phyloP scores from a whole-genome alignment of 1,284 basidiomycete species.

The Rhodotorula sp. region DNA sequence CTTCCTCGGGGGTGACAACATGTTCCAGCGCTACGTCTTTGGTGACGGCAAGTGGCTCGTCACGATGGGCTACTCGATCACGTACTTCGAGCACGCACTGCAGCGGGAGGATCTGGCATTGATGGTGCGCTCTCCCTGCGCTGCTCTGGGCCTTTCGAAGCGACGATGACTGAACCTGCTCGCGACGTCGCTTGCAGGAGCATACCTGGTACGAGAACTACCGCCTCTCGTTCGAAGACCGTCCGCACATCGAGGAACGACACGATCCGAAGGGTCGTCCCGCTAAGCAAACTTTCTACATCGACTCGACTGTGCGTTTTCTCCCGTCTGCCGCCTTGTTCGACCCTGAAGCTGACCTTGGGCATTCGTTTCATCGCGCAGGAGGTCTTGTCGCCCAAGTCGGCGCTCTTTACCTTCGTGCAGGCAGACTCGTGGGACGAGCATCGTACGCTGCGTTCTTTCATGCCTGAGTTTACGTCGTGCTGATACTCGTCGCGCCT shows the following conservation, averaged over 20 bases:
- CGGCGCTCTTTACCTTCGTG: constrained; percentile 33
- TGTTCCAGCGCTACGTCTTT: constrained; percentile 44
- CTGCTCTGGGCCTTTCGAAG: neutral
- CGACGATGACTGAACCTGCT: neutral
- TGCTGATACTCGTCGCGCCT: too few relatives aligned
- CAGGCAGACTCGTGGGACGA: constrained; percentile 41
- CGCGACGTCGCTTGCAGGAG: constrained; percentile 16
- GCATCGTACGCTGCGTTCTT: constrained; percentile 7
- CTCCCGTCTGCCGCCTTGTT: neutral
- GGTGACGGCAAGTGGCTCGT: constrained; percentile 43
- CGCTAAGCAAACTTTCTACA: constrained; percentile 42
- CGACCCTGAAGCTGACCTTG: neutral
- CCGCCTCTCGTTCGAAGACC: constrained; percentile 26
- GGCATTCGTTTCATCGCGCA: constrained; percentile 1
- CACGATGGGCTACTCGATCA: constrained; percentile 42
- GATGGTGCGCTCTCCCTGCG: constrained; percentile 21
- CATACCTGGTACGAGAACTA: constrained; percentile 43
- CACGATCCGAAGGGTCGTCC: constrained; percentile 6
- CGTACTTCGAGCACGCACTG: constrained; percentile 39
- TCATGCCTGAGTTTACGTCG: neutral
- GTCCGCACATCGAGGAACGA: constrained; percentile 31
- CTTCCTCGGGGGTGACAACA: constrained; percentile 47
- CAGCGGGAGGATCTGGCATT: constrained; percentile 22
- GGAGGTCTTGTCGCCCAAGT: constrained; percentile 24
- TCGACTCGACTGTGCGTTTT: neutral